Evolutionary conservation across 257 asterid species (phyloP).

Genomic region (Nicotiana noctiflora): DNA sequence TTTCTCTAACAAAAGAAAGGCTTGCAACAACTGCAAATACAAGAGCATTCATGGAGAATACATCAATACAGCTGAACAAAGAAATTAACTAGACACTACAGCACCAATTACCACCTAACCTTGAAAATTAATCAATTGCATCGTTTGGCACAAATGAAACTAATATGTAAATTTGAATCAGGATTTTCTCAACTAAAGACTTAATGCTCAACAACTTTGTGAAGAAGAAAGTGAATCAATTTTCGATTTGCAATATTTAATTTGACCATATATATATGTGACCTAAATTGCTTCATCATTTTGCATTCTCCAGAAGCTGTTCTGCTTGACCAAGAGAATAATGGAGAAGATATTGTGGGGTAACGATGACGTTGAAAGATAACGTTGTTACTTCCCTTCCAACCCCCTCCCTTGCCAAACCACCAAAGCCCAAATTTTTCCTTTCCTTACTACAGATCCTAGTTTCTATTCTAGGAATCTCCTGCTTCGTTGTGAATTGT

Average conservation of each 20-base stretch:
- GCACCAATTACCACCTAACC: not conserved
- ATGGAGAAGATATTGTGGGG: not conserved
- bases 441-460: not conserved
- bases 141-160: not conserved
- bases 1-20: not conserved
- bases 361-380: not conserved
- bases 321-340: not conserved
- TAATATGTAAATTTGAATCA: not conserved
- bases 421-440: not conserved
- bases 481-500: not conserved
- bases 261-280: not conserved
- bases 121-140: not conserved
- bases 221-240: not conserved
- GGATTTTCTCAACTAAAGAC: not conserved
- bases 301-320: not conserved
- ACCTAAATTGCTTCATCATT: not conserved
- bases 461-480: not conserved
- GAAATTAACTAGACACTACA: not conserved
- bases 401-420: not conserved
- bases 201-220: not conserved
- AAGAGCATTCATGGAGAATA: not conserved
- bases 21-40: not conserved
- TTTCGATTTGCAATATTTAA: not conserved
- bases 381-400: not conserved
- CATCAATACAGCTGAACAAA: not conserved